Evolutionary conservation across 2,329 filamentous ascomycete genomes (phyloP).

Genomic region (Thelonectria olida): DNA sequence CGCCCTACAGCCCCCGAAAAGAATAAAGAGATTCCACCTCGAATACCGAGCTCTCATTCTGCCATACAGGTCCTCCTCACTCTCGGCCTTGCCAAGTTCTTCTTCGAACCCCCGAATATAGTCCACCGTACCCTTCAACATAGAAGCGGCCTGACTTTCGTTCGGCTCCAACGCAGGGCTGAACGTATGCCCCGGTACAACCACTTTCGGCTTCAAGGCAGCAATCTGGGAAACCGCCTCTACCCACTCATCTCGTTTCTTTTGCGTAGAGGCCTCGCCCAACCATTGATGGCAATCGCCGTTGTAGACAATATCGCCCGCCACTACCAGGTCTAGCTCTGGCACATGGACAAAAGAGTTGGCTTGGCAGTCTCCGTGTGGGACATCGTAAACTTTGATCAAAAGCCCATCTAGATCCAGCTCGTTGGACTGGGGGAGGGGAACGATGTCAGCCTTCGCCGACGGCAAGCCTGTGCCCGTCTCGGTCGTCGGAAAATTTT

Average conservation of each 20-base stretch:
- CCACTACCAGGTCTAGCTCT: not conserved
- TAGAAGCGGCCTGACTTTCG: not conserved
- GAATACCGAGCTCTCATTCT: not conserved
- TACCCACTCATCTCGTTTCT: not conserved
- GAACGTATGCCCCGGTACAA: constrained; percentile 13
- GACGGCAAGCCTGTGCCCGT: not conserved
- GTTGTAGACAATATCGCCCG: constrained; percentile 13
- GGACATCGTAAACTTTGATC: not conserved
- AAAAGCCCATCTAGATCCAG: not conserved
- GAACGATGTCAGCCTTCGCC: not conserved
- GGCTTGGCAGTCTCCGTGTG: constrained; percentile 4
- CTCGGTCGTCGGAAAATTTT: not conserved
- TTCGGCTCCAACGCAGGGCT: not conserved
- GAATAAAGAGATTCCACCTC: constrained; percentile 3
- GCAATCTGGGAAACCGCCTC: not conserved
- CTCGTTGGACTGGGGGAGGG: not conserved
- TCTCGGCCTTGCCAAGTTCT: not conserved
- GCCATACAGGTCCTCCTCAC: not conserved
- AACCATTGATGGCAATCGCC: constrained; percentile 8
- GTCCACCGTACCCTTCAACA: not conserved
- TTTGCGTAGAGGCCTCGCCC: not conserved
- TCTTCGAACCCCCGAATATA: constrained; percentile 2
- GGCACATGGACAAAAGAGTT: constrained; percentile 4
- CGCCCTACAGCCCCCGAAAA: not conserved
- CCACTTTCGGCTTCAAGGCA: not conserved